A percentile compares a stretch with the other conserved stretches of the same genome.
Conservation (phyloP, 768 basidiomycete species). For the Leccinum boreale region DNA sequence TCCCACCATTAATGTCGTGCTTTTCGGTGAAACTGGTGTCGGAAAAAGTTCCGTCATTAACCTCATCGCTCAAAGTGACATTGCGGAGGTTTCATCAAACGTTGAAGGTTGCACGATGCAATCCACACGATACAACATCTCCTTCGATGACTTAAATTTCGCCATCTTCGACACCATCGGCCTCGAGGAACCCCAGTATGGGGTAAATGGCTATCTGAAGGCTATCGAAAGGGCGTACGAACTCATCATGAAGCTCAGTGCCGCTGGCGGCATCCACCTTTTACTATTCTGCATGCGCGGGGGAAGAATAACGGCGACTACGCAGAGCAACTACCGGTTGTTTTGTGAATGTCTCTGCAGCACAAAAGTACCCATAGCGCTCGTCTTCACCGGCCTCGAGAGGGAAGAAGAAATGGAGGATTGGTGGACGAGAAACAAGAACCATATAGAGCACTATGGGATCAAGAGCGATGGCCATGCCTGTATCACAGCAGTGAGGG, state of each 20-base stretch:
- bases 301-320: slow-evolving; percentile 34
- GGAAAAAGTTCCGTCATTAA: slow-evolving; percentile 33
- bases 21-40: slow-evolving; percentile 42
- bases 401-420: slow-evolving; percentile 29
- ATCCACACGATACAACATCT: slow-evolving; percentile 24
- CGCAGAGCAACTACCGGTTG: slow-evolving; percentile 38
- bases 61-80: slow-evolving; percentile 22
- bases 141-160: slow-evolving; percentile 20
- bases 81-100: slow-evolving; percentile 27
- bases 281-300: slow-evolving; percentile 42
- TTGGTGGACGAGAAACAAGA: slow-evolving; percentile 34
- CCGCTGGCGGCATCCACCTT: slow-evolving; percentile 37
- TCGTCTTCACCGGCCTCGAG: slow-evolving; percentile 44
- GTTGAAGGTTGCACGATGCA: slow-evolving; percentile 37
- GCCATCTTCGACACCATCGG: slow-evolving; percentile 35
- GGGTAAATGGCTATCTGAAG: slow-evolving; percentile 24
- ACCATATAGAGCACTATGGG: slow-evolving; percentile 17
- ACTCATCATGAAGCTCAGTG: slow-evolving; percentile 32
- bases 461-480: slow-evolving; percentile 31
- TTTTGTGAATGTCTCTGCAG: slow-evolving; percentile 40
- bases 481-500: slow-evolving; percentile 28
- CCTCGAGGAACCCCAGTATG: slow-evolving; percentile 32
- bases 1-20: slow-evolving; percentile 32
- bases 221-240: slow-evolving; percentile 29
- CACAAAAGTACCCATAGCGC: slow-evolving; percentile 34